Conservation (phyloP, 73 alveolate species). For the Breviolum minutum region DNA sequence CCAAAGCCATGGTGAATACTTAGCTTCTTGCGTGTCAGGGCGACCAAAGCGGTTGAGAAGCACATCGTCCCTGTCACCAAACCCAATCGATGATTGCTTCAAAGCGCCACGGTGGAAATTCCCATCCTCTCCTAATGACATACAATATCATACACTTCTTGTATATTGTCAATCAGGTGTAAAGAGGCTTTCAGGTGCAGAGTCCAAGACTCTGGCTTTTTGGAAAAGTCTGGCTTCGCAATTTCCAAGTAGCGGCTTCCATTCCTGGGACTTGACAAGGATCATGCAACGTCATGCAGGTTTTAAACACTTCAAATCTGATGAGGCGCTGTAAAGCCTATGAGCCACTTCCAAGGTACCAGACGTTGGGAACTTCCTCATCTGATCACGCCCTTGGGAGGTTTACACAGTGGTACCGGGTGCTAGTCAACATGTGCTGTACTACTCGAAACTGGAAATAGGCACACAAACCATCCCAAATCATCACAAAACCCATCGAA, state of each 20-base stretch:
- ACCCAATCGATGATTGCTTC: neutral
- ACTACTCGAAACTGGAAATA: neutral
- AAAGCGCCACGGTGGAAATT: neutral
- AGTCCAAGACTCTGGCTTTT: neutral
- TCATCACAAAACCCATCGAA: neutral
- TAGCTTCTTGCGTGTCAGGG: slow-evolving; percentile 60
- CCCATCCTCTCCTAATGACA: no score
- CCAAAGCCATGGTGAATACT: neutral
- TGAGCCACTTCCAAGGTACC: neutral
- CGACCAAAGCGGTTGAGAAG: slow-evolving; percentile 59
- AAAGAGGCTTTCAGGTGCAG: no score
- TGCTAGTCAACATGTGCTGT: no score
- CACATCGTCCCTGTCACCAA: slow-evolving; percentile 48
- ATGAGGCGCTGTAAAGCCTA: neutral
- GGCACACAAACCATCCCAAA: neutral
- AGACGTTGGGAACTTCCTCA: slow-evolving; percentile 32
- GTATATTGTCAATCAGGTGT: no score
- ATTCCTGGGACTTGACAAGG: neutral
- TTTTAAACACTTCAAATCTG: no score
- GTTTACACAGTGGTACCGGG: no score
- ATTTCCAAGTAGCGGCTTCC: neutral
- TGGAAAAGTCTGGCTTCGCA: slow-evolving; percentile 60
- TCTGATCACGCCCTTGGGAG: neutral
- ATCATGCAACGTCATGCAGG: no score
- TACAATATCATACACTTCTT: no score